Base-by-base conservation (phyloP, 306 rosid species). In the Begonia peltatifolia region DNA sequence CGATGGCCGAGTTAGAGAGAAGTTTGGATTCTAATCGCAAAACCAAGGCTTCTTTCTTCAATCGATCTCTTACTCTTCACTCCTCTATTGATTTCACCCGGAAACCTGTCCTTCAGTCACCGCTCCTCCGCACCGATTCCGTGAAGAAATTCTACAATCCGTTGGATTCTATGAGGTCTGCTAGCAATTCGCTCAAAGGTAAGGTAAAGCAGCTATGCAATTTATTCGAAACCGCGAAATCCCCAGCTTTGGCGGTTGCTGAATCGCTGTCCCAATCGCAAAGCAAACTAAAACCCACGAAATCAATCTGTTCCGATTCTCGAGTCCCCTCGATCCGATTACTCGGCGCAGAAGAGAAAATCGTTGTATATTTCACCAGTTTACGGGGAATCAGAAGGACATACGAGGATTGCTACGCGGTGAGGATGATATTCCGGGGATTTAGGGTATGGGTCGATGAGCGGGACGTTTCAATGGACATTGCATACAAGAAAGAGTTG, bases 361-460 rank as follows among this genome's bases (percentile, higher is more conserved):
- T 90, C 42, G 99, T 90, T 4, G 75, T 86, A 47, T 90, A 83
- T 14, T 56, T 83, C 23, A 90, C 99, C 12, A 86, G 95, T 61
- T 71, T 90, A 56, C 66, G 96, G 15, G 95, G 99, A 10, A 56
- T 90, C 57, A 76, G 99, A 12, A 71, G 99, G 60, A 90, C 99
- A 0, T 83, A 67, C 36, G 99, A 90, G 64, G 99, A 90, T 59
- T 90, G 99, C 65, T 76, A 81, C 38, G 84, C 96, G 1, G 96
- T 90, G 20, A 61, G 68, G 76, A 86, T 68, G 71, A 86, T 90
- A 10, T 76, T 90, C 47, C 70, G 76, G 54, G 95, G 99, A 36
- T 90, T 86, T 58, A 76, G 99, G 74, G 76, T 90, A 52, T 86
- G 99, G 95, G 80, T 90, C 15, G 99, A 90, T 11, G 99, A 86